A percentile compares a stretch with the other conserved stretches of the same genome.
Evolutionary conservation across 306 rosid species (phyloP).

Genomic region (Acacia crassicarpa): DNA sequence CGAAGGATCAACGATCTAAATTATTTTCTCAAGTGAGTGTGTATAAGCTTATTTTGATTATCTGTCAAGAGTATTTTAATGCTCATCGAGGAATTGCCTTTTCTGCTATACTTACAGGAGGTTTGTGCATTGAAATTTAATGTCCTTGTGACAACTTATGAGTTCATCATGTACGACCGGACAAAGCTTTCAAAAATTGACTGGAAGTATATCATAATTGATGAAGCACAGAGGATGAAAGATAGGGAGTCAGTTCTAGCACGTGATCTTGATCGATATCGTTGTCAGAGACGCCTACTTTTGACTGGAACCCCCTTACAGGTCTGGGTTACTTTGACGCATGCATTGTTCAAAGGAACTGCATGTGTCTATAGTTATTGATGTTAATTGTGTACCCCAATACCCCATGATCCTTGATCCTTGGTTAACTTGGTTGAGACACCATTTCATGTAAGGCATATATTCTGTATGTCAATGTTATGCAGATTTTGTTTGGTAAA

Average conservation of each 20-base stretch:
- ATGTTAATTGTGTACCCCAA: constrained; percentile 1
- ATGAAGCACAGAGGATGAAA: constrained; percentile 99
- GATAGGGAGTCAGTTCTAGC: constrained; percentile 98
- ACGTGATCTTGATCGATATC: constrained; percentile 97
- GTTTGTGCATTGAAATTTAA: constrained; percentile 95
- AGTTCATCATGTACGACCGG: constrained; percentile 99
- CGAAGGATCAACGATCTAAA: constrained; percentile 86
- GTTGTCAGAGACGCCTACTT: constrained; percentile 96
- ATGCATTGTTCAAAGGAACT: constrained; percentile 13
- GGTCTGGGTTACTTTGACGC: constrained; percentile 45
- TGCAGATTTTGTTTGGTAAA: constrained; percentile 7
- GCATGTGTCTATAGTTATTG: constrained; percentile 1
- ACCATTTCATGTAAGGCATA: not conserved
- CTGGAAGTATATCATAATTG: constrained; percentile 97
- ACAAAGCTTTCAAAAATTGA: constrained; percentile 91
- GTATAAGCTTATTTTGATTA: constrained; percentile 29
- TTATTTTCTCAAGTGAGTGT: constrained; percentile 86
- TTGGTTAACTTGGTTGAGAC: not conserved
- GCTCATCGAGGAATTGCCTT: constrained; percentile 22
- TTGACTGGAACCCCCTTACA: constrained; percentile 99
- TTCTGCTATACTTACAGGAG: constrained; percentile 53
- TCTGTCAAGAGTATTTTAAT: constrained; percentile 26
- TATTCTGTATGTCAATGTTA: constrained; percentile 9
- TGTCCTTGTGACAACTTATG: constrained; percentile 98
- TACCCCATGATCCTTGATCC: not conserved